Conservation (phyloP, 2,329 filamentous ascomycete genomes). For the Aspergillus costaricaensis region DNA sequence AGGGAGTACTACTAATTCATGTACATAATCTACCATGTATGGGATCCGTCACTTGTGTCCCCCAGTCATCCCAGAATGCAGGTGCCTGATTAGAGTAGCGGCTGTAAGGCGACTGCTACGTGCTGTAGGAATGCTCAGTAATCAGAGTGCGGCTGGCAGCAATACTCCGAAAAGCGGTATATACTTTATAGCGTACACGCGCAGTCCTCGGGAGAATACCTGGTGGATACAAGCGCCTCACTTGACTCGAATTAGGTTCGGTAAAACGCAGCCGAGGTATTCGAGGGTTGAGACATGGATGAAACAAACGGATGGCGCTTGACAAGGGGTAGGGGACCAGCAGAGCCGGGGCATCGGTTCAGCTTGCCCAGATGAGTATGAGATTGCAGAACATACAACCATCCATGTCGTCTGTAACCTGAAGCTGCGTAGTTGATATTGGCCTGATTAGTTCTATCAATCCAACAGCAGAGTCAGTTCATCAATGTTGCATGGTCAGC, state of each 20-base stretch:
- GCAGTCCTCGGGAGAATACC: background rate
- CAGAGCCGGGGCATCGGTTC: background rate
- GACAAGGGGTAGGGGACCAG: background rate
- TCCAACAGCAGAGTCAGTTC: background rate
- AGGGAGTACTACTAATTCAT: background rate
- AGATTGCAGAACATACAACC: background rate
- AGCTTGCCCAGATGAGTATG: background rate
- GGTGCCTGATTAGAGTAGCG: background rate
- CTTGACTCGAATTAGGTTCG: background rate
- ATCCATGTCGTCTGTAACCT: background rate
- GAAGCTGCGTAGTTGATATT: background rate
- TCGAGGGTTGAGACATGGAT: background rate
- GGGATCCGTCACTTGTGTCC: background rate
- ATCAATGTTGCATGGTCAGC: background rate
- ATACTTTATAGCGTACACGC: background rate
- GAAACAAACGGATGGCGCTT: background rate
- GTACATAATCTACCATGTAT: background rate
- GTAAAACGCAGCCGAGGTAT: conserved; percentile 1
- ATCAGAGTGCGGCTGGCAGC: background rate
- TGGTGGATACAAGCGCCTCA: conserved; percentile 1
- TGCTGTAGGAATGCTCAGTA: background rate
- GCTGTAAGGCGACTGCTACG: background rate
- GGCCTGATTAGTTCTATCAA: background rate
- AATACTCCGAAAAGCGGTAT: background rate
- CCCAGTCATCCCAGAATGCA: background rate